Evolutionary conservation across 2,329 filamentous ascomycete genomes (phyloP), one percentile per base, ranked within the genome.

Genomic region (Diaporthe humulicola): DNA sequence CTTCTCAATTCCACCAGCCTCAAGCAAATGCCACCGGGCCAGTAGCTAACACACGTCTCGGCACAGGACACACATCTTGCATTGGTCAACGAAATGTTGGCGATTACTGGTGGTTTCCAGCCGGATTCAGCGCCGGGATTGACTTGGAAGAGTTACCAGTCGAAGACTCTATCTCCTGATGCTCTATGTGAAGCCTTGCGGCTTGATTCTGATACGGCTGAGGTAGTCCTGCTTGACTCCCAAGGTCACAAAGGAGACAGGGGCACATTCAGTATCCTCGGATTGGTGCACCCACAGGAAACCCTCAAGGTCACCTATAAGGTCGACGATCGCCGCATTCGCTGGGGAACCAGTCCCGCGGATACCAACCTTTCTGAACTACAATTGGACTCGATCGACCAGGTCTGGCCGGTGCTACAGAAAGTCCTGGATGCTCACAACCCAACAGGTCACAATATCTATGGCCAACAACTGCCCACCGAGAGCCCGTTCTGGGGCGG

Each of bases 211-310:
- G n/a, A 60, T 25, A 36, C 3, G 7, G 3, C 22, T 28, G 57
- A 60, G 14, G 57, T 60, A 17, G 57, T 60, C 22, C n/a, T 60
- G 57, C 57, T 60, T 60, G 57, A 60, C 15, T 60, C 57, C 1
- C 57, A 60, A 17, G 57, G 57, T 6, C 57, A 60, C 57, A 40
- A 28, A 60, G 57, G 57, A 60, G 57, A 60, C 40, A 60, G 57
- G 36, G 57, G 57, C 4, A 60, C 14, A 25, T 60, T 60, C 36
- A 60, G 57, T 8, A 40, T 60, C 1, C 57, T 60, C 12, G 57
- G 57, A n/a, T 6, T 60, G 12, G 57, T 60, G 36, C 33, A 60
- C 15, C 57, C n/a, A 4, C 33, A 40, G n/a, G 57, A 60, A 40
- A 60, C 57, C 8, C 57, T 60, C 12, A 60, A 60, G 57, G n/a